Conservation (phyloP, 805 yeast genomes). For the Candida patagonica region DNA sequence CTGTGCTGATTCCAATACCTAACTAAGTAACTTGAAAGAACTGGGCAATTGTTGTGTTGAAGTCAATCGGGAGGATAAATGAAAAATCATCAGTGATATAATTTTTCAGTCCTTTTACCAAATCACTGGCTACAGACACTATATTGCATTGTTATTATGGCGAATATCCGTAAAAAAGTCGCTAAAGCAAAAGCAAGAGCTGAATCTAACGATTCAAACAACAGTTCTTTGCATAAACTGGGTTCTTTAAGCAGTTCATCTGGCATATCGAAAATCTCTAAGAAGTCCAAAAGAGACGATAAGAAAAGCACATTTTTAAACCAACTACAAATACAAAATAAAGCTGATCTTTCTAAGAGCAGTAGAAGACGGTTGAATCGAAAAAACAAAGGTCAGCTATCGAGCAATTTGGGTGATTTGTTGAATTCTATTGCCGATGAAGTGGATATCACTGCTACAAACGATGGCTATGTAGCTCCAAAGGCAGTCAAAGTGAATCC, state of each 20-base stretch:
- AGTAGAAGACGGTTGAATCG: slow-evolving; percentile 15
- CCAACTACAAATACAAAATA: slow-evolving; percentile 1
- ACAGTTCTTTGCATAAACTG: too few relatives aligned
- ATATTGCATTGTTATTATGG: neutral
- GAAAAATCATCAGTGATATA: neutral
- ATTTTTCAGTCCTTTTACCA: neutral
- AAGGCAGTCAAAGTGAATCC: slow-evolving; percentile 13
- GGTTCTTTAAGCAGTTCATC: too few relatives aligned
- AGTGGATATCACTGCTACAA: neutral
- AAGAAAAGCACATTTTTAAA: slow-evolving; percentile 12
- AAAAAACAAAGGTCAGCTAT: slow-evolving; percentile 13
- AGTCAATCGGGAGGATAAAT: neutral
- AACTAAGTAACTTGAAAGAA: too few relatives aligned
- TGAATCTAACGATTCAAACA: neutral
- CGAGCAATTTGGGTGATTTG: slow-evolving; percentile 13
- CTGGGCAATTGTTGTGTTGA: too few relatives aligned
- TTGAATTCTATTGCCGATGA: slow-evolving; percentile 14
- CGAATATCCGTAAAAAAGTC: neutral
- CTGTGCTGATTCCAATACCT: too few relatives aligned
- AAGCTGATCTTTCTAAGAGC: slow-evolving; percentile 16
- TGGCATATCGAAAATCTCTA: slow-evolving; percentile 13
- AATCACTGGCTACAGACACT: neutral
- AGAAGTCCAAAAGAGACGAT: slow-evolving; percentile 17
- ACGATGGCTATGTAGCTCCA: slow-evolving; percentile 9
- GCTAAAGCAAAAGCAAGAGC: slow-evolving; percentile 1